Conservation (phyloP, 257 asterid species). For the Salvia miltiorrhiza region DNA sequence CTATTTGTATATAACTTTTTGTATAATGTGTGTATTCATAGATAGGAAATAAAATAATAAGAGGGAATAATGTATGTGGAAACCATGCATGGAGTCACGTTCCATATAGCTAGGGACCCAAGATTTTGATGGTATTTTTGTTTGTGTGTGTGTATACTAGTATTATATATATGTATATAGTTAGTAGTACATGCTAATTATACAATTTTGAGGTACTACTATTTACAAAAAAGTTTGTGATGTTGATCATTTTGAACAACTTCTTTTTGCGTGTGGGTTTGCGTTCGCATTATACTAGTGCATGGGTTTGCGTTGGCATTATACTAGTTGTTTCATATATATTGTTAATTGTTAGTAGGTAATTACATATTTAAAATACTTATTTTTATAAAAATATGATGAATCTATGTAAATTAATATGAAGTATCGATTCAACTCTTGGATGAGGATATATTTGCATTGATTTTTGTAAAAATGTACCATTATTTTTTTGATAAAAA, state of each 20-base stretch:
- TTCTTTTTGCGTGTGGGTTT: neutral
- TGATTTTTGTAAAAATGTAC: too few species aligned
- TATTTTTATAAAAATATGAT: too few species aligned
- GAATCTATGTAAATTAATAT: too few species aligned
- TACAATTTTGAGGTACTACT: neutral
- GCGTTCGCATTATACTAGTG: neutral
- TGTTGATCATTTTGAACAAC: constrained; percentile 30
- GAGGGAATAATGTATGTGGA: constrained; percentile 33
- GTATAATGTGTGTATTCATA: neutral
- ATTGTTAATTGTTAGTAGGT: too few species aligned
- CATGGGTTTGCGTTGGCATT: too few species aligned
- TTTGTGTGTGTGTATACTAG: neutral
- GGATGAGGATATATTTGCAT: too few species aligned
- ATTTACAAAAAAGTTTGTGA: constrained; percentile 35
- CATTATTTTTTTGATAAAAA: too few species aligned
- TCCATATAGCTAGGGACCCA: constrained; percentile 26
- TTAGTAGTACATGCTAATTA: constrained; percentile 14
- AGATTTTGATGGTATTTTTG: constrained; percentile 14
- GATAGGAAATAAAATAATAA: neutral
- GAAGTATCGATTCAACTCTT: too few species aligned
- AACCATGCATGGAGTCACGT: constrained; percentile 32
- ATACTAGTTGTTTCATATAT: too few species aligned
- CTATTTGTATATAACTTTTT: neutral
- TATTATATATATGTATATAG: neutral
- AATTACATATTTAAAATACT: too few species aligned